Base-by-base conservation (phyloP, 2,329 filamentous ascomycete genomes). In the Paracoccidioides brasiliensis region DNA sequence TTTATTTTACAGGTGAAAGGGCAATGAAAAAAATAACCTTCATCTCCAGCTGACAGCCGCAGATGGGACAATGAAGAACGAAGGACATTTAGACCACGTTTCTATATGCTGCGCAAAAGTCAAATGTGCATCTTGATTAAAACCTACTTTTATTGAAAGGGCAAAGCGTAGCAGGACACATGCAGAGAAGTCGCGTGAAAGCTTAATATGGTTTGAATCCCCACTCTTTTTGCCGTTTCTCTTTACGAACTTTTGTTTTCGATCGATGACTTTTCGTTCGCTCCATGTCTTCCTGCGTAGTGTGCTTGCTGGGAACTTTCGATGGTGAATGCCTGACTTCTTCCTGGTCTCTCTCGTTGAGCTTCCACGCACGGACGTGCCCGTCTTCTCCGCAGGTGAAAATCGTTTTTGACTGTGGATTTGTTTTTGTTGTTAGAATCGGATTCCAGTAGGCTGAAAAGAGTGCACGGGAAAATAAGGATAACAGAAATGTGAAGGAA, bases 331-430 rank as follows among this genome's bases (percentile, higher is more conserved):
- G 37, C 38, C 44, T 45, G 40, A 48, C 15, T 45, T 61, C 57
- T 22, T 35, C 28, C 22, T 49, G 38, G 6, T 50, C 53, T 7
- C 56, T 58, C 6, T 57, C 63, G 10, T 46, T 60, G 4, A 63
- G 52, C 54, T 64, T 70, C 71, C 71, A 73, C 28, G 63, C 65
- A 32, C 70, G 69, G 22, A 73, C 67, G 35, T 69, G 64, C 2
- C 73, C 73, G 58, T 76, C 73, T 57, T 76, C 73, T 14, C 72
- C 73, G 54, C 71, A 70, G 4, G 73, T 75, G 56, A 73, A 74
- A 35, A 76, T 68, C 0, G 67, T 67, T 53, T 69, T 64, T 22
- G 65, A 67, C 70, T 73, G 56, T 15, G 30, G 9, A 28, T 30
- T 45, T 14, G 33, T 43, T 32, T 56, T 41, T 14, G 14, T 50